Conservation (phyloP, 805 yeast species). For the Starmerella stigmatis region DNA sequence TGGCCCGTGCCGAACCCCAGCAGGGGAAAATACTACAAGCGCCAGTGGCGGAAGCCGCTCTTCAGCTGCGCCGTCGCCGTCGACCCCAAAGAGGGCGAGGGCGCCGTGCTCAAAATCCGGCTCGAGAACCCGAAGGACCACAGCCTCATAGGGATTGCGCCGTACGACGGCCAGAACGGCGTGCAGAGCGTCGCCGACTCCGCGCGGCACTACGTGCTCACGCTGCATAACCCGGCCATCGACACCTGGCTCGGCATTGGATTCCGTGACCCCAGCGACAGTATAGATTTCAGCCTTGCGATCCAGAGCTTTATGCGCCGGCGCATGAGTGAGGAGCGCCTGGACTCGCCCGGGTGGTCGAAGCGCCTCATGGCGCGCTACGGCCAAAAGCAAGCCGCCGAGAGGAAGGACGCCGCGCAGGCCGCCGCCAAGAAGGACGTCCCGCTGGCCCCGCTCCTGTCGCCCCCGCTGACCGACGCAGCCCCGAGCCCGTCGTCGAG, state of each 20-base stretch:
- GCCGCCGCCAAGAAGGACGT: not conserved
- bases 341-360: constrained; percentile 16
- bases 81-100: constrained; percentile 18
- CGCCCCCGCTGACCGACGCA: constrained; percentile 4
- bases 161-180: constrained; percentile 28
- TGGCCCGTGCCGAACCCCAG: constrained; percentile 19
- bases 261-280: constrained; percentile 30
- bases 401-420: not conserved
- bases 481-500: not conserved
- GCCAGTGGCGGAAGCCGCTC: constrained; percentile 17
- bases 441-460: constrained; percentile 1
- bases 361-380: constrained; percentile 5
- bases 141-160: constrained; percentile 33
- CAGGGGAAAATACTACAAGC: constrained; percentile 9
- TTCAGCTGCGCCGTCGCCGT: constrained; percentile 16
- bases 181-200: constrained; percentile 30
- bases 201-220: constrained; percentile 32
- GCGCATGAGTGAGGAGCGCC: constrained; percentile 12
- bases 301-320: constrained; percentile 29
- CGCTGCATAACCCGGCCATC: constrained; percentile 29
- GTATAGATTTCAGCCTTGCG: constrained; percentile 34
- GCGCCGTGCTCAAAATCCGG: constrained; percentile 22
- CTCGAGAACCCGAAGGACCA: constrained; percentile 27
- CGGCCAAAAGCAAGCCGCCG: not conserved
- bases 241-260: constrained; percentile 37